Percentiles rank a stretch among this genome's conserved stretches.
These are phyloP conservation scores for Scytalidium sp. DNA, from an alignment of 2,329 filamentous ascomycete species.

Conservation along the genomic window DNA sequence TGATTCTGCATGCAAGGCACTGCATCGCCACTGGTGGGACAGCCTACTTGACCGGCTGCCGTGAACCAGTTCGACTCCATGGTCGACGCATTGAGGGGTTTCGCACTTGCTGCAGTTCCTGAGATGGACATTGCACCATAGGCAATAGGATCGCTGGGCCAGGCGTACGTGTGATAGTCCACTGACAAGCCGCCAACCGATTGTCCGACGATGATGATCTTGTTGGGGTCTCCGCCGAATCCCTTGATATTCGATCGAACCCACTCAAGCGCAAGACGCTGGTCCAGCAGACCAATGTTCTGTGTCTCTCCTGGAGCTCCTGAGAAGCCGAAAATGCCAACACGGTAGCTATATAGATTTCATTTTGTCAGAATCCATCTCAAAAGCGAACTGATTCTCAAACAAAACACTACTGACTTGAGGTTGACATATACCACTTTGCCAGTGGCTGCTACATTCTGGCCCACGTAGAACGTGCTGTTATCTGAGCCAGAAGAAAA, in stretches of 20 bases:
- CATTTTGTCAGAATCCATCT: neutral
- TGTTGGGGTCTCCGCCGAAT: slow-evolving; percentile 52
- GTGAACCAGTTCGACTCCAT: slow-evolving; percentile 13
- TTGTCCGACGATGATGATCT: slow-evolving; percentile 24
- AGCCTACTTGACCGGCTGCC: slow-evolving; percentile 12
- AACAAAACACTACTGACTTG: neutral
- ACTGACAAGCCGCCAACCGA: slow-evolving; percentile 19
- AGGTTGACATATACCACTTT: neutral
- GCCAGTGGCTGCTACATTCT: neutral
- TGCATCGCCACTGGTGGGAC: slow-evolving; percentile 10
- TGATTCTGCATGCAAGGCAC: slow-evolving; percentile 11
- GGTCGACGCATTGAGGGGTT: slow-evolving; percentile 5
- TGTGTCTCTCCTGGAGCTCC: slow-evolving; percentile 9
- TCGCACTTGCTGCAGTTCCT: slow-evolving; percentile 14
- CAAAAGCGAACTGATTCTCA: neutral
- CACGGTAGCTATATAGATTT: slow-evolving; percentile 34
- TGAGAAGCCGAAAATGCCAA: slow-evolving; percentile 22
- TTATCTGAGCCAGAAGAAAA: neutral
- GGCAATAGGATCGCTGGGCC: slow-evolving; percentile 17
- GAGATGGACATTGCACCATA: slow-evolving; percentile 20
- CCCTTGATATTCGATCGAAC: slow-evolving; percentile 51
- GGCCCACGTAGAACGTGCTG: neutral
- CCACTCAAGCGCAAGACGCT: slow-evolving; percentile 55
- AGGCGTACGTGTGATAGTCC: slow-evolving; percentile 18
- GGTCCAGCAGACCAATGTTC: slow-evolving; percentile 51